Conservation (phyloP, 1,284 basidiomycete species). For the Mrakiaceae sp. region DNA sequence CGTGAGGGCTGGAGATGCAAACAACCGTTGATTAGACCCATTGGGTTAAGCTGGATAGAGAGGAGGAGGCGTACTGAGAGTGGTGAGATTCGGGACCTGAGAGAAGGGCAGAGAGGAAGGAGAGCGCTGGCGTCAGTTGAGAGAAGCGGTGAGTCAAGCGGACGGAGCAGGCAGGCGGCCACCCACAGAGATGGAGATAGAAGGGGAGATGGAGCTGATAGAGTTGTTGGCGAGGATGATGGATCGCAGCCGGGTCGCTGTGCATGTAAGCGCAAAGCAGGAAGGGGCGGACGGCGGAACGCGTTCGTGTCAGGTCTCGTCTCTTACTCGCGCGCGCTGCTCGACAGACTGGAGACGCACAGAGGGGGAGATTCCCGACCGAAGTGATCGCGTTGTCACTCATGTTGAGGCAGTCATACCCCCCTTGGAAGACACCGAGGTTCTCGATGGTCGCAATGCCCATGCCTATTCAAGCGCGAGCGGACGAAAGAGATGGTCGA, state of each 20-base stretch:
- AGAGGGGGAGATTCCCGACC: constrained; percentile 81
- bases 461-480: constrained; percentile 50
- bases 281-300: neutral
- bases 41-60: neutral
- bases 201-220: constrained; percentile 62
- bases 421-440: constrained; percentile 85
- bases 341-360: constrained; percentile 22
- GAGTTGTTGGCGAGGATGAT: constrained; percentile 97
- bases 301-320: neutral
- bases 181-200: constrained; percentile 32
- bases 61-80: constrained; percentile 26
- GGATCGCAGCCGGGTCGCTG: constrained; percentile 71
- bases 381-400: constrained; percentile 90
- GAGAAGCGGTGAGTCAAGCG: neutral
- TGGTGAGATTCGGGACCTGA: constrained; percentile 35
- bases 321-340: neutral
- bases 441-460: constrained; percentile 99
- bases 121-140: neutral
- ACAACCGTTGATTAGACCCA: neutral
- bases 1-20: constrained; percentile 25
- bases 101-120: neutral
- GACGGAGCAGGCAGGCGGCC: neutral
- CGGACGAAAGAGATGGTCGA: constrained; percentile 10
- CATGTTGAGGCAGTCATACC: constrained; percentile 59
- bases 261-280: constrained; percentile 27